phyloP scores from a whole-genome alignment of 768 basidiomycete genomes.

The Trametes elegans region DNA sequence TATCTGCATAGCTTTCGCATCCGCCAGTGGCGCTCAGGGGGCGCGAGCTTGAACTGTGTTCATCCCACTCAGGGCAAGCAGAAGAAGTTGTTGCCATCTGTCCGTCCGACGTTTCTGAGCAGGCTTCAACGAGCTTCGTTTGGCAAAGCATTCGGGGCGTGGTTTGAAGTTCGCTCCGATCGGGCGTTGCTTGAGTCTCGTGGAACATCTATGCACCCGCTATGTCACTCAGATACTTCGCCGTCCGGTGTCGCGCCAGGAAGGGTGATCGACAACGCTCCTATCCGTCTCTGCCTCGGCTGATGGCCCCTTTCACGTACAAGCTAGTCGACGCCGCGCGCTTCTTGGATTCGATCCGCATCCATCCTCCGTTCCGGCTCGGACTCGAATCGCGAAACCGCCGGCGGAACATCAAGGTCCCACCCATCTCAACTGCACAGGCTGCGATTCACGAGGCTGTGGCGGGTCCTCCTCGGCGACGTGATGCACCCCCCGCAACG shows the following conservation, averaged over 20 bases:
- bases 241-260: too few relatives aligned
- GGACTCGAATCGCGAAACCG: neutral
- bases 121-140: neutral
- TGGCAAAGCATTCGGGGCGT: too few relatives aligned
- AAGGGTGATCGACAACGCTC: too few relatives aligned
- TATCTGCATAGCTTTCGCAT: neutral
- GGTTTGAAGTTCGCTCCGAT: too few relatives aligned
- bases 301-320: too few relatives aligned
- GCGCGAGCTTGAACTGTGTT: neutral
- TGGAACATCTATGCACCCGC: neutral
- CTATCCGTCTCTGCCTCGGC: too few relatives aligned
- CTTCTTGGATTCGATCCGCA: neutral
- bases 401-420: too few relatives aligned
- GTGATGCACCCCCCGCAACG: conserved; percentile 13
- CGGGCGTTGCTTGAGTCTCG: neutral
- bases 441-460: conserved; percentile 7
- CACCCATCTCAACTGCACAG: neutral
- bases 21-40: neutral
- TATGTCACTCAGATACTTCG: too few relatives aligned
- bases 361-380: neutral
- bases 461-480: conserved; percentile 2
- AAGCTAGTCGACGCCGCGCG: too few relatives aligned
- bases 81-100: conserved; percentile 11
- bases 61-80: conserved; percentile 1
- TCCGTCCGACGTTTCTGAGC: neutral